Percentiles rank a stretch among this genome's conserved stretches.
Evolutionary conservation across 768 basidiomycete species (phyloP).

Genomic region (Termitomyces sp.): DNA sequence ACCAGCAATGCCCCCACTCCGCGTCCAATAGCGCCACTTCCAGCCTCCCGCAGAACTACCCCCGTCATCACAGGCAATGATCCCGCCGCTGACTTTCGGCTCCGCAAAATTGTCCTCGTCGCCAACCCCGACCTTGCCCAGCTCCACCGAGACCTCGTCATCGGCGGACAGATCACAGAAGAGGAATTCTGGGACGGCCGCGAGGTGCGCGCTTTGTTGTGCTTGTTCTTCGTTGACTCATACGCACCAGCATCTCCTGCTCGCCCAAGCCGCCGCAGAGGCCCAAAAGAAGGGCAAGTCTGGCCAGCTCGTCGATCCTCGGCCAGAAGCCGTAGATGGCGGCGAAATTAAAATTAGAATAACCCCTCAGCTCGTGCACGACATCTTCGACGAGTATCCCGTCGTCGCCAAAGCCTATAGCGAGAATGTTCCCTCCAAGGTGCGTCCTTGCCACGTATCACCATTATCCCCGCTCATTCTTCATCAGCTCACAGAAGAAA

Average conservation of each 20-base stretch:
- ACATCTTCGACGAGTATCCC: slow-evolving; percentile 98
- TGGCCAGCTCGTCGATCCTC: slow-evolving; percentile 84
- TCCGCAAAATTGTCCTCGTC: slow-evolving; percentile 78
- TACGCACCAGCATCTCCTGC: slow-evolving; percentile 61
- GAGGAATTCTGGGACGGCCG: slow-evolving; percentile 97
- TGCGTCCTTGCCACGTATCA: slow-evolving; percentile 27
- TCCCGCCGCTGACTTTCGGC: slow-evolving; percentile 63
- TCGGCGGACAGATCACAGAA: slow-evolving; percentile 82
- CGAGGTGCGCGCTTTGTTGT: slow-evolving; percentile 54
- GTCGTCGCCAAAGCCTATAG: slow-evolving; percentile 89
- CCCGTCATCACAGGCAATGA: slow-evolving; percentile 54
- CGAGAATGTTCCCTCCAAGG: slow-evolving; percentile 90
- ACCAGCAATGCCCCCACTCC: slow-evolving; percentile 21
- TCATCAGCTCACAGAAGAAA: slow-evolving; percentile 77
- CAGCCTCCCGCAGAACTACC: slow-evolving; percentile 54
- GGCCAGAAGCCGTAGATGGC: slow-evolving; percentile 78
- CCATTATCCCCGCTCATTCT: neutral
- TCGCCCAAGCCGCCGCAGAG: slow-evolving; percentile 73
- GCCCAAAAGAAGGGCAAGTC: slow-evolving; percentile 78
- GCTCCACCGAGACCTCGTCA: slow-evolving; percentile 87
- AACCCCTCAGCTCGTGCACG: slow-evolving; percentile 88
- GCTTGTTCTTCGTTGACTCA: slow-evolving; percentile 17
- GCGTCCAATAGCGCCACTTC: slow-evolving; percentile 55
- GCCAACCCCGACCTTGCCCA: slow-evolving; percentile 74
- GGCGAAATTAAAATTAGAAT: slow-evolving; percentile 89